Evolutionary conservation across 2,329 filamentous ascomycete genomes (phyloP).

Genomic region (Lachnellula hyalina): DNA sequence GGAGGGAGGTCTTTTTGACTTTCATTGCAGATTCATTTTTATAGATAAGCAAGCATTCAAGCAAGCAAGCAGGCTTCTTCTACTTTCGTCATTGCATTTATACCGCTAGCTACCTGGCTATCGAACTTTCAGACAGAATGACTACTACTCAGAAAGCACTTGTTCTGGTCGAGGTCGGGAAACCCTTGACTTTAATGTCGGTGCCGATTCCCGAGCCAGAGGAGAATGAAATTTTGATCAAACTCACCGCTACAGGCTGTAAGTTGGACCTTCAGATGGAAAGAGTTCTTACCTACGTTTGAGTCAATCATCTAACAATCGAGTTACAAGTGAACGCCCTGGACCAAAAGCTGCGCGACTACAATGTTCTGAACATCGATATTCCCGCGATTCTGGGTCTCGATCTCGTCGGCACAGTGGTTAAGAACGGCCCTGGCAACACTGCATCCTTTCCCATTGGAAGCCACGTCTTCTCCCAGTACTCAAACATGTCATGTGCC

Average conservation of each 20-base stretch:
- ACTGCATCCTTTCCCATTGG: constrained; percentile 27
- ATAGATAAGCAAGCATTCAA: no score
- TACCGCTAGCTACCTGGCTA: no score
- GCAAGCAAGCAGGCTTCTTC: no score
- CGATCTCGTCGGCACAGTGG: constrained; percentile 33
- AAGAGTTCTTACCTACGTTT: background rate
- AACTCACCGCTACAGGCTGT: constrained; percentile 31
- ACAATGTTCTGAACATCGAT: constrained; percentile 32
- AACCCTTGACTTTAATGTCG: constrained; percentile 20
- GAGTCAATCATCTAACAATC: background rate
- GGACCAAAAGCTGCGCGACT: constrained; percentile 36
- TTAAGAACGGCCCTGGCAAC: constrained; percentile 22
- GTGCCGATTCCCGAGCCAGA: constrained; percentile 30
- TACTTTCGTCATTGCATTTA: no score
- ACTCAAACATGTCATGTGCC: constrained; percentile 3
- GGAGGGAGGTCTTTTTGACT: no score
- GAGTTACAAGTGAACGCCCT: constrained; percentile 24
- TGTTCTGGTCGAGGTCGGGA: constrained; percentile 22
- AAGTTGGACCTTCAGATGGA: background rate
- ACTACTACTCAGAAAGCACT: constrained; percentile 24
- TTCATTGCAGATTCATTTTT: no score
- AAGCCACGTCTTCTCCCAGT: constrained; percentile 32
- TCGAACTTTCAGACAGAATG: no score
- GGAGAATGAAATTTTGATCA: constrained; percentile 33
- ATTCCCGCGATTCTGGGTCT: constrained; percentile 33